These are phyloP conservation scores for Gossypium trilobum DNA, from an alignment of 441 rosid genomes.

Conservation along the genomic window DNA sequence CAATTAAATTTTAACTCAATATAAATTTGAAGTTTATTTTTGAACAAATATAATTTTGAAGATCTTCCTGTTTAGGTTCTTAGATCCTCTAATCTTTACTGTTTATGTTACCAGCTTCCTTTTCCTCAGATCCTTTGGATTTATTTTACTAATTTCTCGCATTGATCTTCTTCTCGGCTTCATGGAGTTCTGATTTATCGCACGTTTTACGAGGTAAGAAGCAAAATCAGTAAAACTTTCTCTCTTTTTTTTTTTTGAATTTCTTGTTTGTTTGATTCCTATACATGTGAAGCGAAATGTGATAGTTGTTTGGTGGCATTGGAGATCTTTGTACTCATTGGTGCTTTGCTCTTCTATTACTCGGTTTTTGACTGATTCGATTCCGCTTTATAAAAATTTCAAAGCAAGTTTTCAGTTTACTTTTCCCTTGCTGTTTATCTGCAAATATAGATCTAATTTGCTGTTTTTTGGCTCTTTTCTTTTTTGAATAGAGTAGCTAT, in stretches of 20 bases:
- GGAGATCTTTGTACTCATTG: slow-evolving; percentile 17
- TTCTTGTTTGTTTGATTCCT: slow-evolving; percentile 26
- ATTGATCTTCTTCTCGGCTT: slow-evolving; percentile 13
- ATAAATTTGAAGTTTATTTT: not conserved
- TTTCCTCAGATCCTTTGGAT: slow-evolving; percentile 15
- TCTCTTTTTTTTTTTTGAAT: not conserved
- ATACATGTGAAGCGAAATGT: slow-evolving; percentile 22
- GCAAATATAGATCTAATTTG: slow-evolving; percentile 8
- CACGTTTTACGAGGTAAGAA: slow-evolving; percentile 26
- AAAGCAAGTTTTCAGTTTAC: not conserved
- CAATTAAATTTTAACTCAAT: no score
- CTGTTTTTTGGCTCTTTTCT: not conserved
- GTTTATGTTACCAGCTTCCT: slow-evolving; percentile 21
- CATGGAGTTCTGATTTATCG: slow-evolving; percentile 36
- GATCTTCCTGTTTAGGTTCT: slow-evolving; percentile 18
- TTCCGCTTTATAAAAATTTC: not conserved
- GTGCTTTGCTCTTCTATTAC: not conserved
- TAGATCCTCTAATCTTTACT: slow-evolving; percentile 27
- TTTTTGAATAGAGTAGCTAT: not conserved
- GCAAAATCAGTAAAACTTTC: not conserved
- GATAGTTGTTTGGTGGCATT: not conserved
- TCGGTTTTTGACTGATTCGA: slow-evolving; percentile 7
- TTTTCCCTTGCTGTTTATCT: not conserved
- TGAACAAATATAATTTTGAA: not conserved
- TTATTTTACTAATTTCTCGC: slow-evolving; percentile 10